phyloP scores from a whole-genome alignment of 108 stramenopile species.

The Aureococcus anophagefferens region DNA sequence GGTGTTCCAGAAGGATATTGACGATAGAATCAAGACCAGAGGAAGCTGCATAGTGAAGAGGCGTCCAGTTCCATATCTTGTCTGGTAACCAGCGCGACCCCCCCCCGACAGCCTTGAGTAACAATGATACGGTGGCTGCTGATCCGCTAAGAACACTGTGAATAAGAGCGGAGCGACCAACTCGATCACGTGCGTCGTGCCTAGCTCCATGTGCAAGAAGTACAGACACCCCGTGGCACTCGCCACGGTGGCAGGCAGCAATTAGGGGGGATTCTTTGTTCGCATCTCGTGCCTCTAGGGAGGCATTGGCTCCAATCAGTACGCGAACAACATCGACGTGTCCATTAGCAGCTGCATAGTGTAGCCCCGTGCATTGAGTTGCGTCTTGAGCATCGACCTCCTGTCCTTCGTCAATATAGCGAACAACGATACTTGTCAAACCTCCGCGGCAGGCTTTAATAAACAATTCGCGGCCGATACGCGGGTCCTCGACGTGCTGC shows the following conservation, averaged over 20 bases:
- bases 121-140: no score
- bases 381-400: conserved; percentile 6
- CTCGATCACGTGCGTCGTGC: no score
- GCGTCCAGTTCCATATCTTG: conserved; percentile 7
- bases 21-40: no score
- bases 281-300: conserved; percentile 3
- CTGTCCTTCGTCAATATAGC: background rate
- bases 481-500: conserved; percentile 2
- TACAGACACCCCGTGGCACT: no score
- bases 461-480: background rate
- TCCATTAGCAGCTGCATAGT: background rate
- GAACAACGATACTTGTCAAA: no score
- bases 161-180: no score
- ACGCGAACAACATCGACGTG: background rate
- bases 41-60: conserved; percentile 4
- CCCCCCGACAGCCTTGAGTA: no score
- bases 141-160: no score
- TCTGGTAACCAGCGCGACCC: background rate
- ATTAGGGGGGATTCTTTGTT: conserved; percentile 3
- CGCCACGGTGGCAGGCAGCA: no score
- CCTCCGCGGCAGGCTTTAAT: background rate
- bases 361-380: background rate
- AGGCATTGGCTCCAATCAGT: background rate
- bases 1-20: no score
- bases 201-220: no score